These are phyloP conservation scores for Botrytis tulipae DNA, from an alignment of 2,329 filamentous ascomycete species.

Conservation along the genomic window DNA sequence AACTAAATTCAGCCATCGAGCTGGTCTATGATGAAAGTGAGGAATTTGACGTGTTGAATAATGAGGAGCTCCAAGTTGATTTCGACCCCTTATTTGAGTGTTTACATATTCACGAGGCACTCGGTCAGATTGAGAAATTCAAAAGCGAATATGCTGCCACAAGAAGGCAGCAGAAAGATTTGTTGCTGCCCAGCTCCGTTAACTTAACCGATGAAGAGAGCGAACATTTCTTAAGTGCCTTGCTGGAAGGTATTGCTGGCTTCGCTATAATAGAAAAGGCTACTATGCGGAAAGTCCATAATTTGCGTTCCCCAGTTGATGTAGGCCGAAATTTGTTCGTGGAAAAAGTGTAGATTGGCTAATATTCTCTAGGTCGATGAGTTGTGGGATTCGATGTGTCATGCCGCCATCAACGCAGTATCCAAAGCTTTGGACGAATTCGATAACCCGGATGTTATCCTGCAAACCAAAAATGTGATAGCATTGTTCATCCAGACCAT, in stretches of 20 bases:
- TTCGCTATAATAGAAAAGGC: slow-evolving; percentile 96
- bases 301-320: slow-evolving; percentile 78
- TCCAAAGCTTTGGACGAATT: slow-evolving; percentile 74
- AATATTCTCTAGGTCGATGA: slow-evolving; percentile 73
- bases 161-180: slow-evolving; percentile 84
- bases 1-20: slow-evolving; percentile 92
- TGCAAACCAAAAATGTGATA: slow-evolving; percentile 94
- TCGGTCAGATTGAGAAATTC: slow-evolving; percentile 90
- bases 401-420: slow-evolving; percentile 78
- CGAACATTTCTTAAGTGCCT: slow-evolving; percentile 74
- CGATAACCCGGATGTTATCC: slow-evolving; percentile 81
- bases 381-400: slow-evolving; percentile 97
- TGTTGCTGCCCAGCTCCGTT: slow-evolving; percentile 75
- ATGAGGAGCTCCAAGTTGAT: slow-evolving; percentile 91
- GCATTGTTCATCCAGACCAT: slow-evolving; percentile 97
- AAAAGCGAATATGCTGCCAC: slow-evolving; percentile 89
- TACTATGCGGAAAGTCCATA: slow-evolving; percentile 82
- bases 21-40: slow-evolving; percentile 92
- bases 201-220: slow-evolving; percentile 81
- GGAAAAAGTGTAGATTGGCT: slow-evolving; percentile 18
- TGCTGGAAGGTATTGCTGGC: slow-evolving; percentile 90
- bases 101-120: slow-evolving; percentile 90
- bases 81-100: slow-evolving; percentile 95
- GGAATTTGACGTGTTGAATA: slow-evolving; percentile 92
- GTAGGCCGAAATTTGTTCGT: slow-evolving; percentile 48